phyloP scores from a whole-genome alignment of 75 land plant species.

The Cunninghamia lanceolata region DNA sequence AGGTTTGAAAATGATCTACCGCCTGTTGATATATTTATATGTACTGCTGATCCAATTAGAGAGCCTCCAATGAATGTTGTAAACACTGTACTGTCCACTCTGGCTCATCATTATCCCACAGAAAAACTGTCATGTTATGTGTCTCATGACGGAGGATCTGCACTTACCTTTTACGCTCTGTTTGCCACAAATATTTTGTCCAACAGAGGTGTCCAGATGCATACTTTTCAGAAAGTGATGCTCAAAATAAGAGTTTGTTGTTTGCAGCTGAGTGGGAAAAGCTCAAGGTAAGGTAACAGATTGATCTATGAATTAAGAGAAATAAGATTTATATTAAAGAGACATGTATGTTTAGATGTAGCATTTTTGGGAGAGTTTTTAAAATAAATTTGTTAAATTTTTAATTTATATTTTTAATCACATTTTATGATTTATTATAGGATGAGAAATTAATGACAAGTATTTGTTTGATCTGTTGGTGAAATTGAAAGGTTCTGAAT shows the following conservation, averaged over 20 bases:
- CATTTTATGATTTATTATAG: too few species aligned
- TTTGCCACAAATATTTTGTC: constrained; percentile 31
- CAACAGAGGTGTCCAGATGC: constrained; percentile 44
- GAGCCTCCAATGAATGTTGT: constrained; percentile 38
- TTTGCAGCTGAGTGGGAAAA: not conserved
- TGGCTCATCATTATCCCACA: constrained; percentile 44
- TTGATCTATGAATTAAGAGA: not conserved
- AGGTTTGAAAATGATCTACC: constrained; percentile 35
- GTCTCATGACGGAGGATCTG: constrained; percentile 49
- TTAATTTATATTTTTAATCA: not conserved
- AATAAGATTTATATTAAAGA: not conserved
- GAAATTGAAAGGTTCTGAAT: too few species aligned
- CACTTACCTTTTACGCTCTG: constrained; percentile 15
- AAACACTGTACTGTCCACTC: constrained; percentile 36
- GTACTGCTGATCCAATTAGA: constrained; percentile 35
- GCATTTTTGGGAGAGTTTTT: too few species aligned
- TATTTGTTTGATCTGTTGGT: too few species aligned
- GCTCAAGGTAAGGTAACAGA: constrained; percentile 25
- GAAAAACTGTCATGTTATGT: constrained; percentile 43
- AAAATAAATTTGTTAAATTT: too few species aligned
- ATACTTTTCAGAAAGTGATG: constrained; percentile 20
- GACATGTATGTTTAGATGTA: not conserved
- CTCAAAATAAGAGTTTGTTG: not conserved
- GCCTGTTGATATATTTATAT: constrained; percentile 39
- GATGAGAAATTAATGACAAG: too few species aligned